Evolutionary conservation across 768 basidiomycete genomes (phyloP), one percentile per base, ranked within the genome.

Genomic region (Agaricus subrufescens): DNA sequence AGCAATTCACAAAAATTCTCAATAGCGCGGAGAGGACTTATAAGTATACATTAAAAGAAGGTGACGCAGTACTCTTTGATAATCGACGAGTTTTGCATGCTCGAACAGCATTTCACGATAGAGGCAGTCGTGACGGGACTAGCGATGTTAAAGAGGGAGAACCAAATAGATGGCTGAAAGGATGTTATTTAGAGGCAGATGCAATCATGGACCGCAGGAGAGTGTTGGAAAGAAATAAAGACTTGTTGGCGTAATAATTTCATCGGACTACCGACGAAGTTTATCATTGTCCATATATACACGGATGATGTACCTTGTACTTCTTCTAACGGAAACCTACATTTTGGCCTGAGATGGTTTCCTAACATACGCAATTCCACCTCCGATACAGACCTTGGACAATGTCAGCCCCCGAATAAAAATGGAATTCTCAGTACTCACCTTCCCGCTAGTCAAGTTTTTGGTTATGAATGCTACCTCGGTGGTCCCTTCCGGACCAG

Each of bases 71-170:
- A 19, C 50, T 96, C 9, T 99, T 99, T 62, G 95, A 98, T 66
- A 99, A 98, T 64, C 77, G 94, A 26, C 76, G 96, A 14, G 84
- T 96, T 3, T 68, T 98, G 58, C 96, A 99, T 68, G 93, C 90
- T 0, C 75, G 96, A 25, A 89, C 86, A 0, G 86, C 85, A 11
- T 98, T 98, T 65, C 73, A 79, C 37, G 72, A 74, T 27, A 64
- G 62, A 51, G 69, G 66, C 14, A 73, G 64, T 4, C 57, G 57
- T 29, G 69, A 52, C 34, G 34, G 34, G 34, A 34, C 34, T 11
- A 27, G 48, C 5, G 27, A 15, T 19, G 54, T 61, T n/a, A 60
- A 62, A 15, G 75, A 80, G 27, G 81, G 78, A 34, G 80, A 80
- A 54, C 70, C 81, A 19, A 84, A 79, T 62, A 72, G 95, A 51